phyloP scores from a whole-genome alignment of 805 yeast genomes.

The Nakazawaea laoshanensis region DNA sequence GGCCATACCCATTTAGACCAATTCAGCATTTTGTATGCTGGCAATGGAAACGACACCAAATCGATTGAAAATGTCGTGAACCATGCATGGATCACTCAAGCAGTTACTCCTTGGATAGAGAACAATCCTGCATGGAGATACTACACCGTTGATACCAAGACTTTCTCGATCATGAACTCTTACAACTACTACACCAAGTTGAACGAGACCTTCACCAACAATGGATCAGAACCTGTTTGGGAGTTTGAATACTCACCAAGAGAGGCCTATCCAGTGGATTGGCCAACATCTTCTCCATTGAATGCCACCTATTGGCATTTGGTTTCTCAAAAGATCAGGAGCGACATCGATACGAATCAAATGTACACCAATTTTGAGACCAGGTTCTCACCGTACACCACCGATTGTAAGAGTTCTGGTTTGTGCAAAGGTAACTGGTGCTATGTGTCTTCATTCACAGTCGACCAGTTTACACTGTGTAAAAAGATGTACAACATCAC shows the following conservation, averaged over 20 bases:
- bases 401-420: conserved; percentile 32
- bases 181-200: conserved; percentile 49
- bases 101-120: conserved; percentile 52
- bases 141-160: conserved; percentile 54
- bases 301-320: conserved; percentile 64
- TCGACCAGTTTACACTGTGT: neutral
- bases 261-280: conserved; percentile 43
- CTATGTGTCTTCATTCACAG: conserved; percentile 18
- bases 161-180: conserved; percentile 54
- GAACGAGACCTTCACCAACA: conserved; percentile 44
- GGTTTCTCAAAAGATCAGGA: conserved; percentile 37
- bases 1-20: conserved; percentile 71
- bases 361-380: conserved; percentile 38
- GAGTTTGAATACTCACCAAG: conserved; percentile 56
- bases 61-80: conserved; percentile 38
- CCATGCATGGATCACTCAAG: conserved; percentile 59
- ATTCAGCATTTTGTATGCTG: conserved; percentile 48
- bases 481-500: conserved; percentile 1
- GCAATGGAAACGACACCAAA: conserved; percentile 31
- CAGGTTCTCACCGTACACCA: conserved; percentile 48
- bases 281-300: conserved; percentile 55
- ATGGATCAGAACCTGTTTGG: conserved; percentile 56
- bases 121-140: conserved; percentile 69
- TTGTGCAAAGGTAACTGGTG: conserved; percentile 33
- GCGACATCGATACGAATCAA: conserved; percentile 37